phyloP scores from a whole-genome alignment of 73 alveolate species.

The Tetrahymena thermophila region DNA sequence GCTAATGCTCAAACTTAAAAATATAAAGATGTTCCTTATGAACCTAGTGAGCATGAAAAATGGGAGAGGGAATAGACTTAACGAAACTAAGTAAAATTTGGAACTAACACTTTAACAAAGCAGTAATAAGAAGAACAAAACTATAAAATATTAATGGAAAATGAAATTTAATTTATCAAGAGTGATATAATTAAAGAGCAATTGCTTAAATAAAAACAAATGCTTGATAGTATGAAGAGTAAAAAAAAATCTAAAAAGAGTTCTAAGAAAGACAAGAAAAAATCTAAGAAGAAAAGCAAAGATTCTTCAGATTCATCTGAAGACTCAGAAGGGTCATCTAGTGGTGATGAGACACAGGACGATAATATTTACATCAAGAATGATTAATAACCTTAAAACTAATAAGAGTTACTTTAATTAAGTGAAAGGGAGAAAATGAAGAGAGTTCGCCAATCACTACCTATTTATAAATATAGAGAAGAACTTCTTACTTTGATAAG shows the following conservation, averaged over 20 bases:
- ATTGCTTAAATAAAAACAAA: conserved; percentile 25
- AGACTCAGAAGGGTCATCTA: conserved; percentile 36
- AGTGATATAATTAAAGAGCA: conserved; percentile 45
- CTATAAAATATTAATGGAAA: neutral
- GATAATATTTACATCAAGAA: neutral
- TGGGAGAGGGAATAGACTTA: neutral
- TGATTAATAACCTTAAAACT: conserved; percentile 36
- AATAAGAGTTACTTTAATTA: conserved; percentile 22
- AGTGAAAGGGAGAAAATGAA: conserved; percentile 28
- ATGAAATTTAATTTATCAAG: neutral
- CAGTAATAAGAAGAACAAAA: neutral
- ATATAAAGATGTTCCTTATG: neutral
- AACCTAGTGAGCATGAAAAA: neutral
- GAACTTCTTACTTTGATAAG: conserved; percentile 71
- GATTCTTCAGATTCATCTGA: conserved; percentile 18
- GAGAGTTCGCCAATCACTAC: conserved; percentile 56
- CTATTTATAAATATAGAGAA: conserved; percentile 82
- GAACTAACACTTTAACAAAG: neutral
- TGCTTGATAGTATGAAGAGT: conserved; percentile 36
- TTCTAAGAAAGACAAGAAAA: conserved; percentile 32
- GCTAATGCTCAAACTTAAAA: neutral
- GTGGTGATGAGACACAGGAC: conserved; percentile 31
- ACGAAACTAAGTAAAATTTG: neutral
- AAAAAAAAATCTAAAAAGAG: conserved; percentile 30
- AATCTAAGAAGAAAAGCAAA: conserved; percentile 46